phyloP scores from a whole-genome alignment of 2,329 filamentous ascomycete genomes.

The Pyrenochaeta sp. region DNA sequence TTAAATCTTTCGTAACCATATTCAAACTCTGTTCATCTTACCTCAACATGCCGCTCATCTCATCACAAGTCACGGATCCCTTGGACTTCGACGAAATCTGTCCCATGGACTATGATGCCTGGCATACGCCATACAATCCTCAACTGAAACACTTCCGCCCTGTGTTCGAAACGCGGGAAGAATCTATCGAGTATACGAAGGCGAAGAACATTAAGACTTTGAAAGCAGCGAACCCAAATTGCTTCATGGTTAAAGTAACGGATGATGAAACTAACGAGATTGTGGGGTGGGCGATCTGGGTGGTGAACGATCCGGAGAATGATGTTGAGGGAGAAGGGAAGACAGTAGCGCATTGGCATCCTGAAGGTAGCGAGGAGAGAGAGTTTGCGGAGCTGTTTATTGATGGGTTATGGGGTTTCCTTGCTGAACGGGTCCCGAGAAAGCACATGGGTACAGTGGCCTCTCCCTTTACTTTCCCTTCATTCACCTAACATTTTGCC shows the following conservation, averaged over 20 bases:
- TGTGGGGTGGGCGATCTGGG: conserved; percentile 27
- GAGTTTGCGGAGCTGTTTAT: conserved; percentile 36
- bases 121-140: conserved; percentile 31
- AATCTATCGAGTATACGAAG: conserved; percentile 16
- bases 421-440: conserved; percentile 20
- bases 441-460: conserved; percentile 24
- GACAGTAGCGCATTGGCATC: conserved; percentile 26
- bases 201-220: neutral
- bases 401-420: conserved; percentile 32
- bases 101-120: conserved; percentile 29
- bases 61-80: conserved; percentile 13
- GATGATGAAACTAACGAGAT: conserved; percentile 23
- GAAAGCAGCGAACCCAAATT: conserved; percentile 14
- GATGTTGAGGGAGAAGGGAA: conserved; percentile 6
- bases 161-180: conserved; percentile 15
- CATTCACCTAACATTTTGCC: neutral
- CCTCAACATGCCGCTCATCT: conserved; percentile 18
- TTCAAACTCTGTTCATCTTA: neutral
- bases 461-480: neutral
- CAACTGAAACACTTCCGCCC: conserved; percentile 38
- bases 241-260: conserved; percentile 22
- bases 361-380: conserved; percentile 28
- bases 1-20: too few relatives aligned
- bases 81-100: conserved; percentile 21
- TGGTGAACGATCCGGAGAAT: conserved; percentile 20